Conservation (phyloP, 2,329 filamentous ascomycete genomes). For the Alternaria arbusti region DNA sequence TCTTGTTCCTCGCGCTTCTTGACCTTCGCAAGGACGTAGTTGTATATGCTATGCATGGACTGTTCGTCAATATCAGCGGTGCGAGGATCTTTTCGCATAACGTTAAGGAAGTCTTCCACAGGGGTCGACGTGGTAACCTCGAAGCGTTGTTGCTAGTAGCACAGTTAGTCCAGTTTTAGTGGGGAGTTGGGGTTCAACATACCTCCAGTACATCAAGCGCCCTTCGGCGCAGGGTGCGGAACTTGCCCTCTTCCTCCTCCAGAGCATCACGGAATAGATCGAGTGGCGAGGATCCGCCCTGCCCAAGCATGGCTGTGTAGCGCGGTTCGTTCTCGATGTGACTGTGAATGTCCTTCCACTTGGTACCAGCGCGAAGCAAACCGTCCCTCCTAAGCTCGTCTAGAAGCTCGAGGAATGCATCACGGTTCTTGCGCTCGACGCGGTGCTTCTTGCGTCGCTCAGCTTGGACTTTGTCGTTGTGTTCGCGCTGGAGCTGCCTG, state of each 20-base stretch:
- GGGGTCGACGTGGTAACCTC: slow-evolving; percentile 87
- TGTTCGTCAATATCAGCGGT: slow-evolving; percentile 87
- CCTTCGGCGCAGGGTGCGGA: slow-evolving; percentile 80
- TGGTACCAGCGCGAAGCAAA: slow-evolving; percentile 86
- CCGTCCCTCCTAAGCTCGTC: slow-evolving; percentile 74
- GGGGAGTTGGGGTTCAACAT: slow-evolving; percentile 47
- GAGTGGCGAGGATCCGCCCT: slow-evolving; percentile 81
- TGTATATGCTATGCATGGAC: slow-evolving; percentile 80
- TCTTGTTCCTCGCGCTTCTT: slow-evolving; percentile 83
- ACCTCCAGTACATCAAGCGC: slow-evolving; percentile 89
- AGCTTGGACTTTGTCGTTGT: slow-evolving; percentile 89
- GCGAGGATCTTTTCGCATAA: slow-evolving; percentile 85
- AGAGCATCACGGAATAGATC: slow-evolving; percentile 96
- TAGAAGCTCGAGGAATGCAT: slow-evolving; percentile 78
- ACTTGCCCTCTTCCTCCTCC: slow-evolving; percentile 89
- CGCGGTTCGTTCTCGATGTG: slow-evolving; percentile 80
- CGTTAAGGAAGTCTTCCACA: slow-evolving; percentile 82
- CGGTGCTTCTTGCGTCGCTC: slow-evolving; percentile 82
- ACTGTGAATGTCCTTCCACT: slow-evolving; percentile 83
- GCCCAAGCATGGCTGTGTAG: slow-evolving; percentile 82
- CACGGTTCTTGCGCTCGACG: slow-evolving; percentile 83
- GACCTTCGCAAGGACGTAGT: slow-evolving; percentile 86
- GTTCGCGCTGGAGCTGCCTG: slow-evolving; percentile 85
- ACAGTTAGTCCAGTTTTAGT: slow-evolving; percentile 9
- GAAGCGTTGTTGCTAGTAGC: slow-evolving; percentile 79